Evolutionary conservation across 345 rosid genomes (phyloP), one percentile per base, ranked within the genome.

Genomic region (Excoecaria cochinchinensis): DNA sequence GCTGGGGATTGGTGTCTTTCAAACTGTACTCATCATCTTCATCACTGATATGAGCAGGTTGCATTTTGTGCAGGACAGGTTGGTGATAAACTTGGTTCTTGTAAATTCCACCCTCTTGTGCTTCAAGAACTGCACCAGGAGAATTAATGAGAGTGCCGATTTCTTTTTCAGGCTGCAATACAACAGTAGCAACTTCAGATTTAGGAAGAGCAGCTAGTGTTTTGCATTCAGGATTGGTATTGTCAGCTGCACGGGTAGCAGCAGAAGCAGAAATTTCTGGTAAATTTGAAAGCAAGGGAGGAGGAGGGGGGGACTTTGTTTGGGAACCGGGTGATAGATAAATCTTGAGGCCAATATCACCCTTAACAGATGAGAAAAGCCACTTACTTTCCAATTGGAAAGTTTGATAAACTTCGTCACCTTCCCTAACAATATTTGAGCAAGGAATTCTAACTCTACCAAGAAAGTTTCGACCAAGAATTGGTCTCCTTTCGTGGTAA

Each of bases 1-100:
- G 88, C 42, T 83, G 85, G 8, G 93, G 88, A 40, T 76, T 88
- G 79, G 90, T 87, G 75, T 92, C 96, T 88, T 86, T 90, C 74
- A 89, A 86, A 76, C 78, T 78, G 75, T 79, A 94, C 70, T 87
- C 92, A 5, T 87, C 92, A 5, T 87, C 89, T n/a, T 66, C 84
- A 12, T 85, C 78, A 68, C 63, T 47, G 2, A 60, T 79, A 77
- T 57, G 81, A 16, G 64, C 71, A 70, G 70, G 82, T 63, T 69
- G 86, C 88, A 87, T 82, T 11, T 76, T 84, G 84, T 80, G 67
- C 67, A 80, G 81, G 36, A 77, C 76, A 63, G 81, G 78, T 75
- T 78, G 83, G 68, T 81, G 48, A 50, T 69, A 74, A 71, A 75
- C 77, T 79, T 83, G 85, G 63, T 80, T 82, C 73, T 63, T 63